Evolutionary conservation across 2,329 filamentous ascomycete species (phyloP).

Genomic region (Malbranchea zuffiana): DNA sequence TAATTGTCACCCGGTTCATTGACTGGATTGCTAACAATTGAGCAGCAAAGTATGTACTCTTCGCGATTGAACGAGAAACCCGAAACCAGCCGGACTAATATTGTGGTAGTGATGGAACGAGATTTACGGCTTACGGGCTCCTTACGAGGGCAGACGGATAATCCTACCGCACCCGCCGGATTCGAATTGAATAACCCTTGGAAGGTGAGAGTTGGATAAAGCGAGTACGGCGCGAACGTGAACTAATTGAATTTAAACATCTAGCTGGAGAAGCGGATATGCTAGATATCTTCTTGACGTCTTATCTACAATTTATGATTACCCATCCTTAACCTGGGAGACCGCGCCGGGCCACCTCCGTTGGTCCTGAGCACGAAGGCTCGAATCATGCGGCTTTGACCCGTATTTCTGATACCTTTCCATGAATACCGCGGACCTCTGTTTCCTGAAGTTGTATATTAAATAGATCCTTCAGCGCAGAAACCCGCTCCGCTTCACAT

Average conservation of each 20-base stretch:
- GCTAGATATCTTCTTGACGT: conserved; percentile 18
- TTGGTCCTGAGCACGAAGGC: background rate
- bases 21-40: conserved; percentile 8
- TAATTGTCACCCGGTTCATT: background rate
- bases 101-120: conserved; percentile 52
- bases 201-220: conserved; percentile 42
- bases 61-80: background rate
- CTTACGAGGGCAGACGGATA: conserved; percentile 51
- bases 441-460: conserved; percentile 41
- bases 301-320: conserved; percentile 4
- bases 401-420: conserved; percentile 35
- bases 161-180: conserved; percentile 46
- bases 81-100: conserved; percentile 9
- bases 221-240: background rate
- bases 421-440: conserved; percentile 42
- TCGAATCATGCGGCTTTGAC: background rate
- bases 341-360: background rate
- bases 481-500: conserved; percentile 45
- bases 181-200: conserved; percentile 59
- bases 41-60: conserved; percentile 43
- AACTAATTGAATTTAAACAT: conserved; percentile 1
- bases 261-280: conserved; percentile 33
- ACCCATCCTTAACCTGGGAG: background rate
- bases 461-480: conserved; percentile 43
- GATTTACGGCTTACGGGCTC: conserved; percentile 53